Evolutionary conservation across 371 early-diverging fungal species (phyloP).

Genomic region (Dipsacomyces acuminosporus): DNA sequence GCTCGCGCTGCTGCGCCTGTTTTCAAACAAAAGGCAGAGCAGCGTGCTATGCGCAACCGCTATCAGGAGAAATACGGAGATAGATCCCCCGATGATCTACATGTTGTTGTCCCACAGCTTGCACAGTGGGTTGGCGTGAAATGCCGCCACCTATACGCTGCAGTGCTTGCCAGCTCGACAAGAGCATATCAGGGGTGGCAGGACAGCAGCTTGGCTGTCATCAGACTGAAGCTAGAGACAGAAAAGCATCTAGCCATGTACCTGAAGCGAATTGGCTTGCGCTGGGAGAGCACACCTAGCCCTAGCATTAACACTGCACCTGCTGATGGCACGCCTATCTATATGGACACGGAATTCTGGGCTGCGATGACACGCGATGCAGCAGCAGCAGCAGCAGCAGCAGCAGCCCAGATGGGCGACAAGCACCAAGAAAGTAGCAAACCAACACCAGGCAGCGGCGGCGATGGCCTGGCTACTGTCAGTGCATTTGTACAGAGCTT

Average conservation of each 20-base stretch:
- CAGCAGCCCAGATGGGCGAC: slow-evolving; percentile 2
- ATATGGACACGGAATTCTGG: slow-evolving; percentile 39
- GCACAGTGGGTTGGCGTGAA: slow-evolving; percentile 32
- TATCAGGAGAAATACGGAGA: slow-evolving; percentile 24
- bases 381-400: slow-evolving; percentile 8
- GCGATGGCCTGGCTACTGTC: slow-evolving; percentile 11
- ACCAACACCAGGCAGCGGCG: not conserved
- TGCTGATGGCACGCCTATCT: slow-evolving; percentile 2
- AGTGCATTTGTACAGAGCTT: slow-evolving; percentile 26
- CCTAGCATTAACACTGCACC: slow-evolving; percentile 14
- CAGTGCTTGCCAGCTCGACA: slow-evolving; percentile 24
- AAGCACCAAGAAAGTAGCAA: too few species aligned
- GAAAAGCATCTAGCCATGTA: slow-evolving; percentile 41
- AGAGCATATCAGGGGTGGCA: slow-evolving; percentile 29
- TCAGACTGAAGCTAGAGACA: slow-evolving; percentile 36
- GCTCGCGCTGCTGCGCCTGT: slow-evolving; percentile 16
- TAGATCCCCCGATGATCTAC: not conserved
- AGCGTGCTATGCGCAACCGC: slow-evolving; percentile 15
- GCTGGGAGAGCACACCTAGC: slow-evolving; percentile 23
- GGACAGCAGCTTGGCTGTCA: slow-evolving; percentile 35
- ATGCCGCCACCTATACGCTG: slow-evolving; percentile 28
- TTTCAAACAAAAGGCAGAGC: slow-evolving; percentile 20
- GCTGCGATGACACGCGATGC: slow-evolving; percentile 35
- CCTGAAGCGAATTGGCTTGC: slow-evolving; percentile 22
- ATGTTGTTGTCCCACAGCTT: slow-evolving; percentile 18